Percentiles rank a stretch among this genome's conserved stretches.
phyloP scores from a whole-genome alignment of 2,329 filamentous ascomycete genomes.

The Boeremia exigua region DNA sequence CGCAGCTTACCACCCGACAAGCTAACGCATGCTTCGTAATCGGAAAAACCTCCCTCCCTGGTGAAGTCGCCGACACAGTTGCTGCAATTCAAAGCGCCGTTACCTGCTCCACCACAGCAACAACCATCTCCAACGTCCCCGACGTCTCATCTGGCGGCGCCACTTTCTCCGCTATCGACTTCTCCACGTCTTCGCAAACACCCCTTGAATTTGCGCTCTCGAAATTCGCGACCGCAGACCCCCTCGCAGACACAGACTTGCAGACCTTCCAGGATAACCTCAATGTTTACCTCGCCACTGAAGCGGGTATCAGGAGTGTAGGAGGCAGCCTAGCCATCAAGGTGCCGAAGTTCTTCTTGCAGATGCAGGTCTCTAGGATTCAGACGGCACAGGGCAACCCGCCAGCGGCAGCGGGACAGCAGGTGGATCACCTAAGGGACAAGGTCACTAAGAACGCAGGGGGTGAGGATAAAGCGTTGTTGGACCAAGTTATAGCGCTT shows the following conservation, averaged over 20 bases:
- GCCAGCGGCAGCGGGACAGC: conserved; percentile 58
- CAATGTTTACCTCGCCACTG: conserved; percentile 65
- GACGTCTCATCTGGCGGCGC: conserved; percentile 61
- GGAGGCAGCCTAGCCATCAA: conserved; percentile 63
- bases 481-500: conserved; percentile 59
- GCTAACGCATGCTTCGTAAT: conserved; percentile 60
- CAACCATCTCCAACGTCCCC: conserved; percentile 61
- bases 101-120: conserved; percentile 57
- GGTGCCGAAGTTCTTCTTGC: conserved; percentile 68
- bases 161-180: conserved; percentile 64
- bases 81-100: conserved; percentile 52
- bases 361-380: conserved; percentile 65
- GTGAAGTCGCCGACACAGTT: conserved; percentile 56
- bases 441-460: conserved; percentile 65
- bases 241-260: conserved; percentile 59
- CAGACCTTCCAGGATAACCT: conserved; percentile 60
- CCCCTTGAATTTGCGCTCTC: conserved; percentile 62
- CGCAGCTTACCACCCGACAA: conserved; percentile 24
- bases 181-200: conserved; percentile 55
- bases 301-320: conserved; percentile 63
- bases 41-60: conserved; percentile 58
- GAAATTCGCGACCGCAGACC: conserved; percentile 59
- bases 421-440: conserved; percentile 63
- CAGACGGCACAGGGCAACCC: conserved; percentile 64
- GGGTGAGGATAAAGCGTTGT: conserved; percentile 56